These are phyloP conservation scores for Aspergillus sp. DNA, from an alignment of 2,329 filamentous ascomycete genomes.

Conservation along the genomic window DNA sequence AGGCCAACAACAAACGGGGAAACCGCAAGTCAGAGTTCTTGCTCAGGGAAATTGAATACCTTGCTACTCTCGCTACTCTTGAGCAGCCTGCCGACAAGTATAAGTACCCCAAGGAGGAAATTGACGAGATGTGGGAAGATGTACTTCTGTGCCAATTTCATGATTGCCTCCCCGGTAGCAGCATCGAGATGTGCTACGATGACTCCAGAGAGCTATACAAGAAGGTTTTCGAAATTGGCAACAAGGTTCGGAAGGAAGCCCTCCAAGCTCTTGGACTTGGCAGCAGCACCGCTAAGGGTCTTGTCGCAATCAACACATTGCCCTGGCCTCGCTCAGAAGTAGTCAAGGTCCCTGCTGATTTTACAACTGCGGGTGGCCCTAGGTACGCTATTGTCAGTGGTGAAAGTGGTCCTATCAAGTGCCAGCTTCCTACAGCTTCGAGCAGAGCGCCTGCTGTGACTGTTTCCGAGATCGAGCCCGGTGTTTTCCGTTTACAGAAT, in stretches of 20 bases:
- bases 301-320: slow-evolving; percentile 77
- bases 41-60: slow-evolving; percentile 82
- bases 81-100: slow-evolving; percentile 63
- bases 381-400: slow-evolving; percentile 51
- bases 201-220: slow-evolving; percentile 91
- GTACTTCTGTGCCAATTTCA: slow-evolving; percentile 95
- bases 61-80: slow-evolving; percentile 83
- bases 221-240: slow-evolving; percentile 75
- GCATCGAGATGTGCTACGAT: slow-evolving; percentile 97
- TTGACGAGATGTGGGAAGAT: slow-evolving; percentile 94
- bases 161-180: slow-evolving; percentile 91
- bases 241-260: slow-evolving; percentile 70
- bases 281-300: slow-evolving; percentile 46
- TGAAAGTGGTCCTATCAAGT: slow-evolving; percentile 47
- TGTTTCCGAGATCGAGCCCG: slow-evolving; percentile 55
- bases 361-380: slow-evolving; percentile 24
- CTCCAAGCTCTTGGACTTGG: slow-evolving; percentile 67
- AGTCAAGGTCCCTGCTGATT: slow-evolving; percentile 59
- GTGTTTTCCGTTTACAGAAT: slow-evolving; percentile 78
- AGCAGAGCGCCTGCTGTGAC: slow-evolving; percentile 39
- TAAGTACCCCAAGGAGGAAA: slow-evolving; percentile 89
- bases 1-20: slow-evolving; percentile 95
- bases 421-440: slow-evolving; percentile 26
- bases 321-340: slow-evolving; percentile 81
- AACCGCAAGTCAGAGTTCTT: slow-evolving; percentile 84